phyloP scores from a whole-genome alignment of 352 stramenopile genomes.

The Pythium utonaiense region DNA sequence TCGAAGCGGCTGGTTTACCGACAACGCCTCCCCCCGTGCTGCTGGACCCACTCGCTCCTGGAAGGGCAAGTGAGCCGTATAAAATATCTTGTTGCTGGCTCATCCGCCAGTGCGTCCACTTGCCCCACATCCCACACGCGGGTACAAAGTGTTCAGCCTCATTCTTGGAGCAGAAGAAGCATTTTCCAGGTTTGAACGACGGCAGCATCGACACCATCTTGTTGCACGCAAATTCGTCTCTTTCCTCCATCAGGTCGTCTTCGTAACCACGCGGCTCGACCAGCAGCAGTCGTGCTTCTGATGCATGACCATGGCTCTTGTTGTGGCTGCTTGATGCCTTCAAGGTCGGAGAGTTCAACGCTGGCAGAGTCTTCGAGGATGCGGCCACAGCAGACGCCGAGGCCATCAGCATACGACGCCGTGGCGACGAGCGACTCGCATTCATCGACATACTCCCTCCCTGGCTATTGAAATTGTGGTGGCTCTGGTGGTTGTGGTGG shows the following conservation, averaged over 20 bases:
- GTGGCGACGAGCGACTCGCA: slow-evolving; percentile 8
- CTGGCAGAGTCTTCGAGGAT: neutral
- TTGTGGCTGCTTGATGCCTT: neutral
- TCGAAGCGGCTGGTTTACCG: slow-evolving; percentile 44
- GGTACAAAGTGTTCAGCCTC: slow-evolving; percentile 77
- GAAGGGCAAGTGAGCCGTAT: slow-evolving; percentile 20
- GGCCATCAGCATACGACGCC: slow-evolving; percentile 6
- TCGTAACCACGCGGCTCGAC: slow-evolving; percentile 1
- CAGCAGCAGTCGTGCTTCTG: neutral
- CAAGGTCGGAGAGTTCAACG: neutral
- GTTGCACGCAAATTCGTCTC: neutral
- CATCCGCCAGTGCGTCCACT: slow-evolving; percentile 85
- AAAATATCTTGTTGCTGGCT: slow-evolving; percentile 56
- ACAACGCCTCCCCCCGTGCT: neutral
- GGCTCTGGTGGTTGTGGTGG: neutral
- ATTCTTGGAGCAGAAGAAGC: slow-evolving; percentile 85
- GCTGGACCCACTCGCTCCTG: slow-evolving; percentile 2
- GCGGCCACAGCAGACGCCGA: neutral
- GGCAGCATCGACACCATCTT: slow-evolving; percentile 75
- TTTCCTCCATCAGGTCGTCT: neutral
- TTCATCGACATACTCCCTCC: neutral
- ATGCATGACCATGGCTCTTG: neutral
- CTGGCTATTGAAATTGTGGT: neutral
- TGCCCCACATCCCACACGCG: slow-evolving; percentile 77
- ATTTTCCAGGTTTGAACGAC: slow-evolving; percentile 78